phyloP scores from a whole-genome alignment of 1,139 yeast genomes.

The Yamadazyma friedrichii region DNA sequence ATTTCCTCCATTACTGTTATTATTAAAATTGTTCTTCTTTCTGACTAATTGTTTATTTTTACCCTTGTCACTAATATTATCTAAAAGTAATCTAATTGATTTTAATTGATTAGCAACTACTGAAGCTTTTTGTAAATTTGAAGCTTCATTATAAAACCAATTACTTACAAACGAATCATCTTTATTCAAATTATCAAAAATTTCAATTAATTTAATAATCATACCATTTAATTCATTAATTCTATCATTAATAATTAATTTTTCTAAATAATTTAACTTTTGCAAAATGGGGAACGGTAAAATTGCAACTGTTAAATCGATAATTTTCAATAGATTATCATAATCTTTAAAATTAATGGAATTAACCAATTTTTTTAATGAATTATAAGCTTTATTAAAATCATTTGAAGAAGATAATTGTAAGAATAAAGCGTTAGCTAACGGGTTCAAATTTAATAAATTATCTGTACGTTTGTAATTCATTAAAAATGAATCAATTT shows the following conservation, averaged over 20 bases:
- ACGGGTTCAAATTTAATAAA: conserved; percentile 55
- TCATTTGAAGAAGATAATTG: conserved; percentile 52
- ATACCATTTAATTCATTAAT: conserved; percentile 29
- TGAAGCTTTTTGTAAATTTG: conserved; percentile 54
- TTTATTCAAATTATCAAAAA: conserved; percentile 30
- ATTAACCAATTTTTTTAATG: conserved; percentile 32
- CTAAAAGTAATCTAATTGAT: conserved; percentile 54
- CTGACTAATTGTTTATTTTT: conserved; percentile 18
- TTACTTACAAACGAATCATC: conserved; percentile 39
- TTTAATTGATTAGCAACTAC: conserved; percentile 62
- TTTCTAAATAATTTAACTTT: conserved; percentile 41
- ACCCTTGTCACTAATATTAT: conserved; percentile 42
- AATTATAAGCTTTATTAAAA: conserved; percentile 39
- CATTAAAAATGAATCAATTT: conserved; percentile 42
- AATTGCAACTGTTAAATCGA: conserved; percentile 58
- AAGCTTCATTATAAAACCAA: conserved; percentile 50
- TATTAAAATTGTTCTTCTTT: conserved; percentile 9
- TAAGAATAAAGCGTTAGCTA: conserved; percentile 57
- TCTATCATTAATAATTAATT: conserved; percentile 34
- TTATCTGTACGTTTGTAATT: conserved; percentile 38
- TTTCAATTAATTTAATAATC: conserved; percentile 33
- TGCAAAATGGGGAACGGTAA: conserved; percentile 57
- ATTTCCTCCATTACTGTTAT: background rate
- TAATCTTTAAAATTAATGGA: conserved; percentile 20
- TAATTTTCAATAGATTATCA: conserved; percentile 32